These are phyloP conservation scores for Xylaria cubensis DNA, from an alignment of 495 filamentous ascomycete genomes.

Conservation along the genomic window DNA sequence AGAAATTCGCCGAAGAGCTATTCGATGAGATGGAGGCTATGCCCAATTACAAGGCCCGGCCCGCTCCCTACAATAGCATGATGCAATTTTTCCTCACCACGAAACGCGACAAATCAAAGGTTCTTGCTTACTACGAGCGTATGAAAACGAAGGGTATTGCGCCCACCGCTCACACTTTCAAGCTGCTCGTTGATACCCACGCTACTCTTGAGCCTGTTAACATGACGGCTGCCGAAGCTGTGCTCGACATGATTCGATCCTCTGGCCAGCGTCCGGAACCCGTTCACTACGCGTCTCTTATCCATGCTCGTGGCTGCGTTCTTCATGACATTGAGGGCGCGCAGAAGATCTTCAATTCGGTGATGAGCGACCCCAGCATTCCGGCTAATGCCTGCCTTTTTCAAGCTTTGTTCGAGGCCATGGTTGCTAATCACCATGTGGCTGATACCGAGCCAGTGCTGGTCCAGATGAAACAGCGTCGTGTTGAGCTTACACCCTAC, in stretches of 20 bases:
- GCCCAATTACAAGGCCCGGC: slow-evolving; percentile 97
- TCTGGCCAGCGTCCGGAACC: slow-evolving; percentile 81
- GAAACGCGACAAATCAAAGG: slow-evolving; percentile 92
- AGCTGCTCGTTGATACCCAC: slow-evolving; percentile 94
- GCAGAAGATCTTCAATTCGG: slow-evolving; percentile 78
- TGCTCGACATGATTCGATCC: slow-evolving; percentile 78
- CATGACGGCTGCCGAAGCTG: slow-evolving; percentile 85
- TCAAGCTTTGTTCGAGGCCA: slow-evolving; percentile 93
- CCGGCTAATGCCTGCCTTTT: slow-evolving; percentile 84
- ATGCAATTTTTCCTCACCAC: slow-evolving; percentile 99
- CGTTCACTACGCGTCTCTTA: slow-evolving; percentile 92
- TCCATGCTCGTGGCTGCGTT: slow-evolving; percentile 95
- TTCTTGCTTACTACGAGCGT: slow-evolving; percentile 93
- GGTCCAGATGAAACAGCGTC: slow-evolving; percentile 69
- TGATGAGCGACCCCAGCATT: slow-evolving; percentile 69
- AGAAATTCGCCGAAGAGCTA: slow-evolving; percentile 95
- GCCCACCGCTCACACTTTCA: slow-evolving; percentile 95
- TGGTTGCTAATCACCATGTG: slow-evolving; percentile 92
- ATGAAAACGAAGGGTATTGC: slow-evolving; percentile 88
- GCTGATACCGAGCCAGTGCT: slow-evolving; percentile 76
- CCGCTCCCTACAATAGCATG: slow-evolving; percentile 97
- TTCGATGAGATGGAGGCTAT: slow-evolving; percentile 99
- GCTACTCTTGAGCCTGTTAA: slow-evolving; percentile 93
- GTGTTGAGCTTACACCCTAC: slow-evolving; percentile 91
- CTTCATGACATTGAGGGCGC: slow-evolving; percentile 88